phyloP scores from a whole-genome alignment of 306 rosid species.

The Castanea crenata region DNA sequence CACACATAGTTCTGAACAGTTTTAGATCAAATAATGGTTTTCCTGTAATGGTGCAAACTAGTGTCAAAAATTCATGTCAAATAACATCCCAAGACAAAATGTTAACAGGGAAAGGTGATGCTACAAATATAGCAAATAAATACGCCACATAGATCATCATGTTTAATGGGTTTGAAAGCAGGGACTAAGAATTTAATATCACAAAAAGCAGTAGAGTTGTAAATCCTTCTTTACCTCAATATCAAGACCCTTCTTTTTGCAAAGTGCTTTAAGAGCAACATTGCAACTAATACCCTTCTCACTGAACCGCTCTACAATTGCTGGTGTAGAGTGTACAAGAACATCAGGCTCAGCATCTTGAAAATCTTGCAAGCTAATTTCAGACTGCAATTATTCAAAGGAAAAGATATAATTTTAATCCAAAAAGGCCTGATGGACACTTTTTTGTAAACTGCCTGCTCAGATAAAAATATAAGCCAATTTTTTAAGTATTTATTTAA shows the following conservation, averaged over 20 bases:
- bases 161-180: neutral
- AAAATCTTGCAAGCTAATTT: constrained; percentile 61
- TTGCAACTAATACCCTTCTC: constrained; percentile 46
- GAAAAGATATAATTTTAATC: constrained; percentile 12
- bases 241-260: constrained; percentile 89
- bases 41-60: neutral
- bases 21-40: neutral
- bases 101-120: neutral
- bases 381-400: constrained; percentile 61
- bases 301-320: constrained; percentile 56
- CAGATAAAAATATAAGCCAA: neutral
- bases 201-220: constrained; percentile 3
- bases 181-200: constrained; percentile 10
- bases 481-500: neutral
- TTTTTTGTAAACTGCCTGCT: neutral
- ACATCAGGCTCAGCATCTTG: constrained; percentile 88
- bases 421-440: neutral
- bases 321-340: constrained; percentile 54
- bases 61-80: neutral
- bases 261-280: constrained; percentile 71
- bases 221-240: constrained; percentile 56
- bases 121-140: neutral
- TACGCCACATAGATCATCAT: neutral
- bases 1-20: too few relatives aligned
- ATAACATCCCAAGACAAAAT: neutral